Conservation (phyloP, 352 stramenopile genomes). For the Pythium phragmitis region DNA sequence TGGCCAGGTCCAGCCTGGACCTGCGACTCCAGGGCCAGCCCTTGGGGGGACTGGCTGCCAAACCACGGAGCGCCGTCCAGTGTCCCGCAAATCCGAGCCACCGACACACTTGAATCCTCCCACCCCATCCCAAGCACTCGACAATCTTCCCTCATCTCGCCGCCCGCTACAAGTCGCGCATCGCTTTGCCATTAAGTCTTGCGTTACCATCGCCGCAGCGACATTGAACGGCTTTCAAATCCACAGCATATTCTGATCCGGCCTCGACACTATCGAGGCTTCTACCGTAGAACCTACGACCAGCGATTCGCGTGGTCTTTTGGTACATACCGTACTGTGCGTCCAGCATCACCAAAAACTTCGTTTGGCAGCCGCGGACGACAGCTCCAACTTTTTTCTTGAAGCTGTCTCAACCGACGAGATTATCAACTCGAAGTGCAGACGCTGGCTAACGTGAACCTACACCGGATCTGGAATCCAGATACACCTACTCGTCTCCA, state of each 20-base stretch:
- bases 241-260: no score
- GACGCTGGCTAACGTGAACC: no score
- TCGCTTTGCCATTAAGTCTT: neutral
- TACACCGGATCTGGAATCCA: no score
- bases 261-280: no score
- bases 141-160: neutral
- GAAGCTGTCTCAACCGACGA: conserved; percentile 2
- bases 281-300: no score
- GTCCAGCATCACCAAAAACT: no score
- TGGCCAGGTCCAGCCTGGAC: no score
- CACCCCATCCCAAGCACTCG: conserved; percentile 4
- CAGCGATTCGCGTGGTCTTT: no score
- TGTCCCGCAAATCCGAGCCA: neutral
- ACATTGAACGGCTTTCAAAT: no score
- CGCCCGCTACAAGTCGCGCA: neutral
- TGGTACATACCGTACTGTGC: no score
- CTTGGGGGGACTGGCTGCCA: conserved; percentile 10
- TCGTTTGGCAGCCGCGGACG: no score
- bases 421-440: neutral
- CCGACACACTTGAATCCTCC: conserved; percentile 14
- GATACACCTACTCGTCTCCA: neutral
- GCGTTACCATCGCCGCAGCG: neutral
- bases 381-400: neutral
- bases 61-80: neutral
- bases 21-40: no score